These are phyloP conservation scores for Acacia pycnantha DNA, from an alignment of 331 rosid genomes.

Conservation along the genomic window DNA sequence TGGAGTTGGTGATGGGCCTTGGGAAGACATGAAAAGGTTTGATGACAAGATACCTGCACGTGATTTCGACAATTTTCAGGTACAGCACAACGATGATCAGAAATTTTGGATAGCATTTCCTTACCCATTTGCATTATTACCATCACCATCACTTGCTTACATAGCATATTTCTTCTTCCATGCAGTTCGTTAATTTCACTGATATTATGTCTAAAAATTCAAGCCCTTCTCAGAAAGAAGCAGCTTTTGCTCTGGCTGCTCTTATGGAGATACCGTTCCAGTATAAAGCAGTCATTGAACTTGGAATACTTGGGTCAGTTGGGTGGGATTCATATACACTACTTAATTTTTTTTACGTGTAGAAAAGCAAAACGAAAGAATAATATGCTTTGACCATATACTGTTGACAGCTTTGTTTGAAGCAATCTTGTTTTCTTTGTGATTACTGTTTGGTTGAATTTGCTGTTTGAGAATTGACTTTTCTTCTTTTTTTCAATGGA, in stretches of 20 bases:
- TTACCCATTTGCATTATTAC: background rate
- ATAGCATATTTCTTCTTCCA: background rate
- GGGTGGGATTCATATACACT: conserved; percentile 47
- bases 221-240: conserved; percentile 61
- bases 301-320: conserved; percentile 63
- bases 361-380: background rate
- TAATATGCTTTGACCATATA: background rate
- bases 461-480: background rate
- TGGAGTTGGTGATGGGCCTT: conserved; percentile 96
- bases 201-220: conserved; percentile 50
- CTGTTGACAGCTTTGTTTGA: background rate
- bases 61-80: conserved; percentile 90
- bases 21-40: conserved; percentile 93
- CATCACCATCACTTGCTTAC: conserved; percentile 4
- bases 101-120: background rate
- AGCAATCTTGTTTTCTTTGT: conserved; percentile 22
- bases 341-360: background rate
- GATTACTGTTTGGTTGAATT: conserved; percentile 12
- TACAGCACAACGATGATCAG: background rate
- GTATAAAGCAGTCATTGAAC: conserved; percentile 72
- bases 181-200: conserved; percentile 85
- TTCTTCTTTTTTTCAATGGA: conserved; percentile 20
- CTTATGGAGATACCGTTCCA: conserved; percentile 93
- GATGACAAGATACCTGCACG: conserved; percentile 88
- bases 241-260: conserved; percentile 85